These are phyloP conservation scores for Pseudonitzschia multistriata DNA, from an alignment of 108 stramenopile species.

Conservation along the genomic window DNA sequence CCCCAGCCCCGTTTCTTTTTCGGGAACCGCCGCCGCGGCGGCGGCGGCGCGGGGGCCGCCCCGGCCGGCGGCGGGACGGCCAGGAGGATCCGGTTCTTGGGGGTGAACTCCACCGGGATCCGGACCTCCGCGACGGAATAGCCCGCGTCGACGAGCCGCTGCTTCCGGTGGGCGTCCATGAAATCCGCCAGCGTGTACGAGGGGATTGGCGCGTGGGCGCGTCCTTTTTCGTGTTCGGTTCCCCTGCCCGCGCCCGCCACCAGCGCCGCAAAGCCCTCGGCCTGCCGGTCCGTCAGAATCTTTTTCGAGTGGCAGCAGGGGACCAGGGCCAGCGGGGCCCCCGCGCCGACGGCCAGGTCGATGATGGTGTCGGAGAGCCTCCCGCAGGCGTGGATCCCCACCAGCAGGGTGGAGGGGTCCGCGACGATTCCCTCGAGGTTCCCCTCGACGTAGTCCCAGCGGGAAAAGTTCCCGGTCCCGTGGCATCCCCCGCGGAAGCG, in stretches of 20 bases:
- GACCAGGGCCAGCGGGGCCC: slow-evolving; percentile 55
- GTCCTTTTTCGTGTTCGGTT: slow-evolving; percentile 2
- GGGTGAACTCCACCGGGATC: slow-evolving; percentile 52
- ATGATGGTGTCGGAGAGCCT: slow-evolving; percentile 50
- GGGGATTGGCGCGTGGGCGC: neutral
- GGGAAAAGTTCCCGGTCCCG: slow-evolving; percentile 6
- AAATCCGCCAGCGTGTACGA: slow-evolving; percentile 37
- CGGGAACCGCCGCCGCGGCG: neutral
- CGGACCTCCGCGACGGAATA: slow-evolving; percentile 35
- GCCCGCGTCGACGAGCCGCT: slow-evolving; percentile 46
- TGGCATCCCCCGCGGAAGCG: neutral
- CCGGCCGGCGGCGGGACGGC: neutral
- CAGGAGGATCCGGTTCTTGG: slow-evolving; percentile 58
- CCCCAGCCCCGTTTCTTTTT: neutral
- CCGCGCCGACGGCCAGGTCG: slow-evolving; percentile 36
- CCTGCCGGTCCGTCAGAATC: slow-evolving; percentile 4
- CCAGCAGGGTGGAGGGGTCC: slow-evolving; percentile 47
- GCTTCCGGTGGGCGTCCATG: slow-evolving; percentile 45
- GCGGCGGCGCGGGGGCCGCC: slow-evolving; percentile 4
- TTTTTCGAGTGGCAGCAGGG: slow-evolving; percentile 59
- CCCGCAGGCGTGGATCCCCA: slow-evolving; percentile 63
- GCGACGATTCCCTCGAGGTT: slow-evolving; percentile 42
- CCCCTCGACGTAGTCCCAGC: slow-evolving; percentile 63
- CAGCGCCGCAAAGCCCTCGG: neutral
- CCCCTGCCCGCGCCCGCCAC: neutral